Evolutionary conservation across 768 basidiomycete species (phyloP), one percentile per base, ranked within the genome.

Genomic region (Auricularia auricula-judae): DNA sequence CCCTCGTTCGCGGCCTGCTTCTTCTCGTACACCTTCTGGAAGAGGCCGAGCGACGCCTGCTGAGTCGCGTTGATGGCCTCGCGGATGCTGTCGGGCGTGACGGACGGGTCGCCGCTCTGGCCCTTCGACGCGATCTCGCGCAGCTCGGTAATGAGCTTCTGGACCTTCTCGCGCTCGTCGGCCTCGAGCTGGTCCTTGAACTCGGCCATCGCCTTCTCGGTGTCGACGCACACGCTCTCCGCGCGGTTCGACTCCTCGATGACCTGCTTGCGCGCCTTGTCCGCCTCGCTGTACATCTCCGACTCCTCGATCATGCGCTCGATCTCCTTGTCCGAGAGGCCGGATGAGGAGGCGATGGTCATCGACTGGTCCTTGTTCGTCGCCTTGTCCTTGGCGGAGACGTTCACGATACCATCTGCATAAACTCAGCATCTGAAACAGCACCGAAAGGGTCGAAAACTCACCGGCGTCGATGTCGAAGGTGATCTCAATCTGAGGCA

Each of bases 201-300:
- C 78, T 99, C 97, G 71, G 81, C 84, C 88, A 98, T 91, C 18
- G 94, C 92, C 80, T 98, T 98, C 83, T 98, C 94, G 1, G 95
- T 98, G 73, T 98, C 96, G 65, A 87, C 80, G 71, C 87, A 90
- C 69, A 98, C 88, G 5, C 92, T 94, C 75, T 98, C 95, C 59
- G 92, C 96, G 80, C 91, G 90, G 84, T 98, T 98, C 51, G 93
- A 84, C 74, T 95, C 91, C 80, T 99, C 97, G 68, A 99, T 98
- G 65, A 98, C 80, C 54, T 81, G 73, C 72, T 88, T 85, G 72
- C 95, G 88, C 60, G 82, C 81, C 81, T 96, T 95, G 79, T 99
- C 97, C 8, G 86, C 76, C 80, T 98, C 97, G 43, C 95, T 93
- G 71, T 85, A 95, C 73, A 91, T 81, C 79, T 99, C 97, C 62